Evolutionary conservation across 2,329 filamentous ascomycete genomes (phyloP).

Genomic region (Torrubiella hemipterigena): DNA sequence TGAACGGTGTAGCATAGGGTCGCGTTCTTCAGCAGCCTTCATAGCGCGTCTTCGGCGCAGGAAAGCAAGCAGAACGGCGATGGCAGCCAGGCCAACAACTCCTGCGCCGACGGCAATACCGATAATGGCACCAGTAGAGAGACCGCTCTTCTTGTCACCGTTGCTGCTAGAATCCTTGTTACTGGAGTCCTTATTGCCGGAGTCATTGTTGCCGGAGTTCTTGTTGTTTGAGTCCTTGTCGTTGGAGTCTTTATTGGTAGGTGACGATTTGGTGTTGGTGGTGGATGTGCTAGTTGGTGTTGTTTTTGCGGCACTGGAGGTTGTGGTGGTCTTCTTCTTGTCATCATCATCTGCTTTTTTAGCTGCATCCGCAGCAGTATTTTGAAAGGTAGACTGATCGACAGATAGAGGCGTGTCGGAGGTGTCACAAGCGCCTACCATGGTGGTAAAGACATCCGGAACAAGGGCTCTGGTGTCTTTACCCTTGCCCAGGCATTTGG

Average conservation of each 20-base stretch:
- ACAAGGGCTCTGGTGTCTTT: constrained; percentile 19
- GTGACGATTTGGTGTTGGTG: neutral
- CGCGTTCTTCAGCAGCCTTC: constrained; percentile 12
- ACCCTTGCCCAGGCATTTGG: constrained; percentile 28
- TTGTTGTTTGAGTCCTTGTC: too few species aligned
- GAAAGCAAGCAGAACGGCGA: constrained; percentile 13
- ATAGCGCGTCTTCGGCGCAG: constrained; percentile 16
- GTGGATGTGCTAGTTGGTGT: constrained; percentile 8
- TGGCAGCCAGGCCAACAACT: constrained; percentile 14
- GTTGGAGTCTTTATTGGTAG: constrained; percentile 1
- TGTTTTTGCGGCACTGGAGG: constrained; percentile 7
- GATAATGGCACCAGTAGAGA: constrained; percentile 18
- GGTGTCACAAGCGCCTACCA: constrained; percentile 25
- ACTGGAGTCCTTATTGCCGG: constrained; percentile 1
- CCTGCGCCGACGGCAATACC: constrained; percentile 20
- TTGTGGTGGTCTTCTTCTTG: constrained; percentile 7
- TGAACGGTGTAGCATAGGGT: constrained; percentile 19
- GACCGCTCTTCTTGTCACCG: constrained; percentile 3
- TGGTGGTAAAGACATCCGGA: constrained; percentile 24
- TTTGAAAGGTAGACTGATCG: too few species aligned
- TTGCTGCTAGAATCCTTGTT: constrained; percentile 1
- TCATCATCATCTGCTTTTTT: too few species aligned
- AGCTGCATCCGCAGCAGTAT: constrained; percentile 24
- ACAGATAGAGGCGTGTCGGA: constrained; percentile 27
- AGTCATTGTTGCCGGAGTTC: too few species aligned